Base-by-base conservation (phyloP, 176 grass and related monocot species). In the Chrysopogon serrulatus region DNA sequence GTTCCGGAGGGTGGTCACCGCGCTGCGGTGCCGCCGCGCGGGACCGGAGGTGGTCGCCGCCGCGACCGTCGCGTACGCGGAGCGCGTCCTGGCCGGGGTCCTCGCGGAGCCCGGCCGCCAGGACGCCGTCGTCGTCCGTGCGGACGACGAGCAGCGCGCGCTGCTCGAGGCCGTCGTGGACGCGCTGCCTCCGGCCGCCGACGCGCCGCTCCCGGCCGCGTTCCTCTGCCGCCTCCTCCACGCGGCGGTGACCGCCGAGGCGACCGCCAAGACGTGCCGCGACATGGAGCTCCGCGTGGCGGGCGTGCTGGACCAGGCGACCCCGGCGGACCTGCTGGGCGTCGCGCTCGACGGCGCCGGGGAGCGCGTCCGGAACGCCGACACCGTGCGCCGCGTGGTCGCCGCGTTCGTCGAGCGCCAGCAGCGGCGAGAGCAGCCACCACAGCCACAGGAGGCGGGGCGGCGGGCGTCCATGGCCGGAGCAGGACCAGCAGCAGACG, bases 201-300 rank as follows among this genome's bases (percentile, higher is more conserved):
- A 86, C 12, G 83, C 68, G 23, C 86, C 80, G 1, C 77, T 98
- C 71, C 85, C 91, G 10, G 73, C 88, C 10, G 86, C 85, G 6
- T 89, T 95, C 45, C 57, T 98, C 28, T 98, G 93, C 77, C 85
- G 77, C 56, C 80, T 93, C 41, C 93, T 98, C 31, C 85, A 90
- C 45, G 82, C 76, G 15, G 87, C 93, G 14, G 60, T 92, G 11
- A 54, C 74, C 28, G 1, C 82, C 30, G 57, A 33, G 0, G 77
- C 85, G 44, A 88, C 89, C 8, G 37, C 79, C 5, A 79, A 77
- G 47, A 88, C 74, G 61, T 85, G 89, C 81, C 85, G 71, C 74
- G 86, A 88, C 66, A 83, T 98, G n/a, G 91, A 95, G 84, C 87
- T 87, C 44, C 91, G 91, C 36, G 88, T 93, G 13, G 78, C 89